Percentiles rank a stretch among this genome's conserved stretches.
phyloP scores from a whole-genome alignment of 352 stramenopile genomes.

The Pythium brachiatum region DNA sequence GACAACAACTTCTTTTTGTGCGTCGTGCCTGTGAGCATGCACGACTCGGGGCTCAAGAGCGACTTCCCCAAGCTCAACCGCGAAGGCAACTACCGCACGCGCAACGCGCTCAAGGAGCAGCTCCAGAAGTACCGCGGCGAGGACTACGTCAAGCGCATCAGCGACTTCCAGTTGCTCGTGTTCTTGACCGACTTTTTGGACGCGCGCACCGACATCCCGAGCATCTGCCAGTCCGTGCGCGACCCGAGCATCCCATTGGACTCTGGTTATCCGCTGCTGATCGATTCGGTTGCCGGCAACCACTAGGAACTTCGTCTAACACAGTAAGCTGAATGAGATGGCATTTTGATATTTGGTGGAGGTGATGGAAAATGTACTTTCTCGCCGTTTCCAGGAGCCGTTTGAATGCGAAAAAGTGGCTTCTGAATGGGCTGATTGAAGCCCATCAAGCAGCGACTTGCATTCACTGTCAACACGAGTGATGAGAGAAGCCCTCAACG shows the following conservation, averaged over 20 bases:
- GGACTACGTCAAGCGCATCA: conserved; percentile 88
- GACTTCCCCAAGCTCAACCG: conserved; percentile 95
- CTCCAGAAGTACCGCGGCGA: conserved; percentile 68
- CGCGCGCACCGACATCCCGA: conserved; percentile 88
- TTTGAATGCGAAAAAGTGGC: no score
- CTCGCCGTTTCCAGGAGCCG: no score
- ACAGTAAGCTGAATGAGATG: background rate
- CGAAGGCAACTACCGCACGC: conserved; percentile 74
- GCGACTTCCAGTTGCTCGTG: conserved; percentile 96
- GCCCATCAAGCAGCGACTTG: background rate
- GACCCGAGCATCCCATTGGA: conserved; percentile 87
- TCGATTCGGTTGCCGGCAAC: conserved; percentile 91
- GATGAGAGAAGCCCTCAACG: background rate
- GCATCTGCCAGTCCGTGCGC: conserved; percentile 91
- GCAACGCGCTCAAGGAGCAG: conserved; percentile 92
- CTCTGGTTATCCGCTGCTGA: conserved; percentile 95
- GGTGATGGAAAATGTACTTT: no score
- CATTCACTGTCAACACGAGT: background rate
- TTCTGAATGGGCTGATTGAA: background rate
- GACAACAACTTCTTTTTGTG: conserved; percentile 99
- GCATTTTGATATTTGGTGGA: background rate
- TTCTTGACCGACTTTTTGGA: conserved; percentile 95
- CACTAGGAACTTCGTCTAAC: conserved; percentile 26
- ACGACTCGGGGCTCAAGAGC: conserved; percentile 90
- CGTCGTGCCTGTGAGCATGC: conserved; percentile 94